Base-by-base conservation (phyloP, 2,329 filamentous ascomycete genomes). In the Ascochyta koolunga region DNA sequence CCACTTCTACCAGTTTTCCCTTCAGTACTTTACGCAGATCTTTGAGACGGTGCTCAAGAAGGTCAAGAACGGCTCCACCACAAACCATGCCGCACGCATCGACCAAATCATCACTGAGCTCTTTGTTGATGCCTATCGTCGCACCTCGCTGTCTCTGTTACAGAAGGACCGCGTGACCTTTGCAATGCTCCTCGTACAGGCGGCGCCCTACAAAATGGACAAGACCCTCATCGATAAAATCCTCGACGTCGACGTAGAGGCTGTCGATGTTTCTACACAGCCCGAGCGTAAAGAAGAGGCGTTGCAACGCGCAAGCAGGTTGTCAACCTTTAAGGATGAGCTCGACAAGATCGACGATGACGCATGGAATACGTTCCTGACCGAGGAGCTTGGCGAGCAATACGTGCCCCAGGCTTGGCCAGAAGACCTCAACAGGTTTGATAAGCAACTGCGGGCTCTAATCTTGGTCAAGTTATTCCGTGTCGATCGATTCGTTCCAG, bases 1-100 rank as follows among this genome's bases (percentile, higher is more conserved):
- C 75, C 95, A 98, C 80, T 98, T 98, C 78, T 99, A 99, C 77
- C 96, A 98, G 74, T 99, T 99, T 82, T 99, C 95, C 32, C 83
- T 99, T 55, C 93, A 97, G 76, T 99, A 96, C 78, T 99, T 99
- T 78, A 85, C 96, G 50, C 90, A 97, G 73, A 99, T 99, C 65
- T 99, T 99, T 84, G 90, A 96, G 72, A 86, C 89, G 5, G 95
- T 99, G 7, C 83, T 99, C 33, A 89, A 89, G 64, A 84, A 86
- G 54, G 96, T 96, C 75, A 87, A 88, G 68, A 86, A 86, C 55
- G 81, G 95, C 45, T 83, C 84, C 18, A 86, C 89, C 74, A 87
- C 84, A 27, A 88, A 95, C 60, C 86, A 96, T 76, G 87, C 91
- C 62, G 82, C 81, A 13, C 89, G 95, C 31, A 88, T 95, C 43